phyloP scores from a whole-genome alignment of 805 yeast species.

The Candida khao-thaluensis region DNA sequence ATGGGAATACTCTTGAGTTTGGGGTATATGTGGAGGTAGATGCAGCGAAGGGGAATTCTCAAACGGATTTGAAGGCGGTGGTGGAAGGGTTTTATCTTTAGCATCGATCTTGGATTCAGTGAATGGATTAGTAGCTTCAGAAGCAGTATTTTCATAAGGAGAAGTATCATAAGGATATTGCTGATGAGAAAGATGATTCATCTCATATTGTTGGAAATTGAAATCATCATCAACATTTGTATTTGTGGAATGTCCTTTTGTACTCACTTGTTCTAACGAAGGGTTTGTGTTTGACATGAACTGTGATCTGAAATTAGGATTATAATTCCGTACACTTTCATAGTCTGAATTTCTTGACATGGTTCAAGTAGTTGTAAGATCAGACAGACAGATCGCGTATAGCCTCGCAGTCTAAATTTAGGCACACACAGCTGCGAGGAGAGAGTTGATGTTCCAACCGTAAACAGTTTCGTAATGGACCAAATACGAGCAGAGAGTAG shows the following conservation, averaged over 20 bases:
- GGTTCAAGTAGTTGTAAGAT: no score
- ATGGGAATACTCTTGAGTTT: neutral
- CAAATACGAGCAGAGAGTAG: no score
- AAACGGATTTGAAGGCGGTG: neutral
- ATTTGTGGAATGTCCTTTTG: neutral
- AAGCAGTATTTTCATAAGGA: neutral
- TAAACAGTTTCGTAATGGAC: no score
- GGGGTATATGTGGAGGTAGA: no score
- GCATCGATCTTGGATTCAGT: neutral
- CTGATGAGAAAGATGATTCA: slow-evolving; percentile 3
- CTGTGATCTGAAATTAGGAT: slow-evolving; percentile 16
- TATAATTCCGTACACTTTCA: slow-evolving; percentile 3
- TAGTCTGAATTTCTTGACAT: slow-evolving; percentile 8
- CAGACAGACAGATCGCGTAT: neutral
- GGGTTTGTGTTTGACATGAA: slow-evolving; percentile 20
- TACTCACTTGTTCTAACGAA: slow-evolving; percentile 11
- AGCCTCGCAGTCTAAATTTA: neutral
- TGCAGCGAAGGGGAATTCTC: neutral
- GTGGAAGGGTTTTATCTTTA: neutral
- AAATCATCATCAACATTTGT: slow-evolving; percentile 10
- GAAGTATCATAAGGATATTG: slow-evolving; percentile 12
- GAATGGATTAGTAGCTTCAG: neutral
- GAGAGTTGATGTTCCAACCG: no score
- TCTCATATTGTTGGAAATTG: slow-evolving; percentile 10
- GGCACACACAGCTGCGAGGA: no score